Percentiles rank a stretch among this genome's conserved stretches.
Conservation (phyloP, 2,329 filamentous ascomycete species). For the Alternaria postmessia region DNA sequence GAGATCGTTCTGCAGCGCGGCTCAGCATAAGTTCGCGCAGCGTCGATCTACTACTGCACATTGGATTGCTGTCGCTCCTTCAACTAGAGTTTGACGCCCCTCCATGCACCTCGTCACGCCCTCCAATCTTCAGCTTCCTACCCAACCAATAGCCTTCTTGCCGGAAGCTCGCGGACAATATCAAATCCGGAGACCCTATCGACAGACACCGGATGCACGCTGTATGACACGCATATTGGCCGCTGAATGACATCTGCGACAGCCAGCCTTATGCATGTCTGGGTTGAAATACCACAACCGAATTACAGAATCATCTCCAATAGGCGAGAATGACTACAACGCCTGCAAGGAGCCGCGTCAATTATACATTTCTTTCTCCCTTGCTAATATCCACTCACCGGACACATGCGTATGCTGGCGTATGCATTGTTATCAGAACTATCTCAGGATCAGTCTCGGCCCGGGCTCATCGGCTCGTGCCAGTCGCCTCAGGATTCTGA, state of each 20-base stretch:
- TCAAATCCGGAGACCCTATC: slow-evolving; percentile 7
- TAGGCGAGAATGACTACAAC: neutral
- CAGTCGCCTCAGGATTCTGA: neutral
- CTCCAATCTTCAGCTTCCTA: slow-evolving; percentile 9
- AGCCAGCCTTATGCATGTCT: slow-evolving; percentile 22
- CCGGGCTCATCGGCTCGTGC: neutral
- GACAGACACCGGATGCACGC: slow-evolving; percentile 26
- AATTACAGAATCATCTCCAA: neutral
- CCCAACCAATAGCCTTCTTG: slow-evolving; percentile 14
- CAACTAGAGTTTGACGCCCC: slow-evolving; percentile 10
- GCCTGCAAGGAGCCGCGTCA: neutral
- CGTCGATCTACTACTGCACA: slow-evolving; percentile 18
- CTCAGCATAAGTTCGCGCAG: slow-evolving; percentile 22
- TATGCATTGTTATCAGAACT: neutral
- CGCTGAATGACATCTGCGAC: slow-evolving; percentile 12
- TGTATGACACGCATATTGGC: slow-evolving; percentile 15
- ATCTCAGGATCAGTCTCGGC: neutral
- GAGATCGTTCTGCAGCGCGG: slow-evolving; percentile 6
- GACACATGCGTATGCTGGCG: slow-evolving; percentile 7
- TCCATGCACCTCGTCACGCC: slow-evolving; percentile 16
- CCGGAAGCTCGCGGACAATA: slow-evolving; percentile 6
- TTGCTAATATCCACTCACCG: slow-evolving; percentile 7
- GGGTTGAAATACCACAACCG: slow-evolving; percentile 6
- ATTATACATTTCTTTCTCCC: neutral
- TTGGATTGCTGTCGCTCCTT: slow-evolving; percentile 5